phyloP scores from a whole-genome alignment of 352 stramenopile genomes.

The Pythium phragmitis region DNA sequence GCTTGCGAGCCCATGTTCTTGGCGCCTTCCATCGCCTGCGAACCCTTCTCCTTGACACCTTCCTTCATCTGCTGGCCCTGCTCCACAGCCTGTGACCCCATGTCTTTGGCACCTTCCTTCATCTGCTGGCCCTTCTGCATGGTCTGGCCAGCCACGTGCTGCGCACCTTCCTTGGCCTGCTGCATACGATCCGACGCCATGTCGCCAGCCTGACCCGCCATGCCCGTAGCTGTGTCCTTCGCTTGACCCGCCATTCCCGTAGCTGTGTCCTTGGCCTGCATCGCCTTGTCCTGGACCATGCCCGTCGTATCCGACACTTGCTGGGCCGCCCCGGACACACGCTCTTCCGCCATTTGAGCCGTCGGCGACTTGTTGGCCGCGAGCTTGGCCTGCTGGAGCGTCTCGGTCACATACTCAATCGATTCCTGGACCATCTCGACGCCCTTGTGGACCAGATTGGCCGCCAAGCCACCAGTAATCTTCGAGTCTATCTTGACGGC shows the following conservation, averaged over 20 bases:
- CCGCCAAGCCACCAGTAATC: conserved; percentile 58
- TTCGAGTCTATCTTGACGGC: conserved; percentile 60
- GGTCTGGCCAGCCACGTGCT: conserved; percentile 20
- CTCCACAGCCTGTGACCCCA: conserved; percentile 13
- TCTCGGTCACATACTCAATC: conserved; percentile 67
- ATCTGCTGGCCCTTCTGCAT: conserved; percentile 28
- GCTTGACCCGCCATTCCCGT: conserved; percentile 21
- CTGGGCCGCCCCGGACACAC: conserved; percentile 19
- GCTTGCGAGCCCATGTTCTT: conserved; percentile 22
- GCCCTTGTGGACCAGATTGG: conserved; percentile 48
- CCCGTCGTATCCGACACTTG: conserved; percentile 23
- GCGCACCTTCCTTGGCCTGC: conserved; percentile 21
- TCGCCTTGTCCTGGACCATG: conserved; percentile 24
- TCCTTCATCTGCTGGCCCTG: conserved; percentile 18
- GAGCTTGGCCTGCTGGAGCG: conserved; percentile 56
- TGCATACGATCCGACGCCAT: conserved; percentile 24
- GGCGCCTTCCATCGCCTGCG: conserved; percentile 18
- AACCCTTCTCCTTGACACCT: conserved; percentile 21
- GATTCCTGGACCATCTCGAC: conserved; percentile 63
- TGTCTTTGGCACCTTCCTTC: conserved; percentile 26
- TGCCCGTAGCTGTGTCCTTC: conserved; percentile 31
- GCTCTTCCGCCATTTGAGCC: conserved; percentile 39
- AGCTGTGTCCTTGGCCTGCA: conserved; percentile 23
- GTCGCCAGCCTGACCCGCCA: conserved; percentile 25
- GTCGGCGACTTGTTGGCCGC: conserved; percentile 45